phyloP scores from a whole-genome alignment of 805 yeast species.

The Sugiyamaella qingdaonensis region DNA sequence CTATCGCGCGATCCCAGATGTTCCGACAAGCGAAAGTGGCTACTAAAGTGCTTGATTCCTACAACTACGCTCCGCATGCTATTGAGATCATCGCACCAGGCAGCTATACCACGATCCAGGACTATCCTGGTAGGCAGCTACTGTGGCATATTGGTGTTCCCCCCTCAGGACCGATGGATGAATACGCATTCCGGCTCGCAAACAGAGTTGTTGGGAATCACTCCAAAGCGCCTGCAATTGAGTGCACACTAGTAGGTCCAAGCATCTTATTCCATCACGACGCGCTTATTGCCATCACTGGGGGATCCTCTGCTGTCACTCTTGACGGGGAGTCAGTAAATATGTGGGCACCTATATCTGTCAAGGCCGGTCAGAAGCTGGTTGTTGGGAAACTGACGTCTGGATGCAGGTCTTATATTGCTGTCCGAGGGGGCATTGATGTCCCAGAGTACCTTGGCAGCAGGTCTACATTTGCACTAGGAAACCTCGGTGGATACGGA shows the following conservation, averaged over 20 bases:
- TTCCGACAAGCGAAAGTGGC: conserved; percentile 79
- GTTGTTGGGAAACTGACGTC: conserved; percentile 72
- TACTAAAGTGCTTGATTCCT: conserved; percentile 83
- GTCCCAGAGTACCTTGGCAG: conserved; percentile 92
- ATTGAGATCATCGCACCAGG: conserved; percentile 86
- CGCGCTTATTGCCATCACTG: conserved; percentile 74
- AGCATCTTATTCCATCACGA: conserved; percentile 78
- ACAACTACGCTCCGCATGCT: conserved; percentile 73
- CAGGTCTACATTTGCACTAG: conserved; percentile 93
- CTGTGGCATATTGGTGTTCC: conserved; percentile 93
- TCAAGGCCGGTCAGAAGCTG: conserved; percentile 72
- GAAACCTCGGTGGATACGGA: conserved; percentile 86
- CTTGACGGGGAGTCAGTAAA: conserved; percentile 54
- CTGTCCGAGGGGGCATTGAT: conserved; percentile 90
- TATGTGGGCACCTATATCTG: conserved; percentile 69
- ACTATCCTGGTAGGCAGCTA: conserved; percentile 87
- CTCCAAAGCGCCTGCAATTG: conserved; percentile 79
- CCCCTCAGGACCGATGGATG: conserved; percentile 98
- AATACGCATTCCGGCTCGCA: conserved; percentile 82
- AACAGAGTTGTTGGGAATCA: conserved; percentile 89
- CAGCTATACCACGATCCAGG: conserved; percentile 94
- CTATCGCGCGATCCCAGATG: conserved; percentile 79
- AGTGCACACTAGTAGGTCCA: conserved; percentile 85
- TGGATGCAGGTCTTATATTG: conserved; percentile 88
- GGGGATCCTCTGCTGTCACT: conserved; percentile 70